Evolutionary conservation across 495 filamentous ascomycete genomes (phyloP), one percentile per base, ranked within the genome.

Genomic region (Haplographium delicatum): DNA sequence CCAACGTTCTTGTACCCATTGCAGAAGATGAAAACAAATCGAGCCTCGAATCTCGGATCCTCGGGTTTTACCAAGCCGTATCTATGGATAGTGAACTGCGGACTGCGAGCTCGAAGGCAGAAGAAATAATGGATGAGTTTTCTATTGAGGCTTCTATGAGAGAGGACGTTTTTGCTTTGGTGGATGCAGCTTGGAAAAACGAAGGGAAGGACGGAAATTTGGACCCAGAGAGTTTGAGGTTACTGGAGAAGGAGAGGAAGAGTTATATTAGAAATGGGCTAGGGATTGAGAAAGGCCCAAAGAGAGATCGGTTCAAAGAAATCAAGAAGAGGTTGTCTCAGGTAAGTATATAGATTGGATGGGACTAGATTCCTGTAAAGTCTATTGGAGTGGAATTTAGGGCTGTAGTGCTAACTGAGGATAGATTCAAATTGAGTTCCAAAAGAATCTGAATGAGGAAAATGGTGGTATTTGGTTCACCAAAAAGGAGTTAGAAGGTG

Each of bases 31-130:
- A 91, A 68, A 83, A 91, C 56, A 57, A 63, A 7, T 73, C 74
- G 55, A 71, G 71, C 0, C 70, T 89, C 11, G 74, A 78, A 53
- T 65, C 72, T 24, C 75, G 81, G 39, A 81, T 88, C 45, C 67
- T 88, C 25, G 70, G 70, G 54, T 93, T 93, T 63, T 93, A 91
- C 67, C 86, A 91, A 65, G 82, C 88, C 41, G 85, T 91, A 9
- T 87, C 83, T 22, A 76, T 73, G 10, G 72, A 89, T 58, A 72
- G 77, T 59, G 78, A 72, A 27, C 76, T 94, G 20, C 80, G 88
- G 5, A 76, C 81, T 67, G 79, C 79, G 18, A 77, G 73, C 24
- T 76, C 71, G 55, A 72, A 80, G 56, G 76, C 79, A 10, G 77
- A 80, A 60, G 79, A 80, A 63, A 62, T 81, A 30, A 73, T 82